These are phyloP conservation scores for Ophiostoma sp. DNA, from an alignment of 2,329 filamentous ascomycete genomes.

Conservation along the genomic window DNA sequence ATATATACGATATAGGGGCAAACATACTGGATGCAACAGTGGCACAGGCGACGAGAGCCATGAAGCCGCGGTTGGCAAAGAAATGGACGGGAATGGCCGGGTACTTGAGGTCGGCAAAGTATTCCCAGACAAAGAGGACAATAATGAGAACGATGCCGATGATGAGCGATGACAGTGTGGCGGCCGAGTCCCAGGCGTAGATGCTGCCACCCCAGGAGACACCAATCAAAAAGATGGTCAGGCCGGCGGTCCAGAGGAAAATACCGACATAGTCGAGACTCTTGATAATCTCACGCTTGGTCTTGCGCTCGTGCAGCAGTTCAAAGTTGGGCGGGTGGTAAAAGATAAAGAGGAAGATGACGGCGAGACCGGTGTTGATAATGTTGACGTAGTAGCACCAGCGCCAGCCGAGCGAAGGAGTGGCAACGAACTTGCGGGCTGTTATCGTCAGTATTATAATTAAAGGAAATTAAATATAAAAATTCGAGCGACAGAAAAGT, in stretches of 20 bases:
- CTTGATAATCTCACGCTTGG: constrained; percentile 39
- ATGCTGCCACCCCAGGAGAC: constrained; percentile 47
- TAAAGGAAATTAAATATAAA: background rate
- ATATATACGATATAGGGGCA: background rate
- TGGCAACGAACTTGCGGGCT: constrained; percentile 36
- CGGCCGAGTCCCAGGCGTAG: constrained; percentile 44
- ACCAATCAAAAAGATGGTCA: constrained; percentile 48
- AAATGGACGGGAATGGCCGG: constrained; percentile 41
- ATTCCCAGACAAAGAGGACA: constrained; percentile 36
- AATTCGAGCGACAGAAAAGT: constrained; percentile 11
- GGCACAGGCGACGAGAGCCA: constrained; percentile 38
- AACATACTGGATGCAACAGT: constrained; percentile 32
- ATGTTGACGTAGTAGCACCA: constrained; percentile 47
- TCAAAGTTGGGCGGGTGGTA: constrained; percentile 46
- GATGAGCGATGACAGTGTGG: constrained; percentile 36
- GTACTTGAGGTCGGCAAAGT: constrained; percentile 35
- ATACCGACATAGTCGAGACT: constrained; percentile 45
- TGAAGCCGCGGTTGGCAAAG: constrained; percentile 37
- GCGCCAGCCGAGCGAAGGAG: constrained; percentile 41
- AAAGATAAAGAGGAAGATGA: constrained; percentile 42
- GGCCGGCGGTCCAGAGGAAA: constrained; percentile 47
- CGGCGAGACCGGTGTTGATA: constrained; percentile 38
- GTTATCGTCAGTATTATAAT: background rate
- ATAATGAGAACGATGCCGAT: constrained; percentile 33
- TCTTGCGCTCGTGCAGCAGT: constrained; percentile 42